A percentile compares a stretch with the other conserved stretches of the same genome.
phyloP scores from a whole-genome alignment of 257 asterid genomes.

The Fraxinus excelsior region DNA sequence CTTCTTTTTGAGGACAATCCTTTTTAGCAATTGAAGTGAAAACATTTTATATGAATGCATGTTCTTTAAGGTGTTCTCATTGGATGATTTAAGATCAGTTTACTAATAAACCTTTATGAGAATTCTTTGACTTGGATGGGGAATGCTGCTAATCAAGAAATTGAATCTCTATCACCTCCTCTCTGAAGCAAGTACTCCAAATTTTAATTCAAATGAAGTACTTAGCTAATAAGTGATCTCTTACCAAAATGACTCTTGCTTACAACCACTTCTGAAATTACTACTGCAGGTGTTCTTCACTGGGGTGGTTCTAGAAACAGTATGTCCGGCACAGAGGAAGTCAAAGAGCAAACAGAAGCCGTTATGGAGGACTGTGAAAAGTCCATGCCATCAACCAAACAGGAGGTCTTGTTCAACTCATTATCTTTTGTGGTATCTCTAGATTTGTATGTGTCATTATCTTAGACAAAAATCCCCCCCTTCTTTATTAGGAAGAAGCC shows the following conservation, averaged over 20 bases:
- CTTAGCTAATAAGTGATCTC: not conserved
- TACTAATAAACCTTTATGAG: not conserved
- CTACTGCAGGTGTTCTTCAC: conserved; percentile 31
- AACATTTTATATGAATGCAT: not conserved
- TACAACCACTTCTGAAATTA: not conserved
- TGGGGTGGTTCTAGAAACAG: conserved; percentile 37
- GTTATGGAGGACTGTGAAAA: conserved; percentile 61
- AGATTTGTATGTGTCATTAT: conserved; percentile 5
- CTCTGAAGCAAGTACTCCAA: not conserved
- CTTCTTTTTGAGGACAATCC: not conserved
- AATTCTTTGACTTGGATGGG: not conserved
- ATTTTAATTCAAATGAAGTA: not conserved
- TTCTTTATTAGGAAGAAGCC: conserved; percentile 59
- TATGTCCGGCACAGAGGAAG: conserved; percentile 83
- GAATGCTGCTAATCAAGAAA: not conserved
- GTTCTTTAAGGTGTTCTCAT: not conserved
- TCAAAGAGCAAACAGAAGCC: conserved; percentile 54
- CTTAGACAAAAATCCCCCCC: not conserved
- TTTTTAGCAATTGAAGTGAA: not conserved
- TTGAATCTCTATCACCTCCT: not conserved
- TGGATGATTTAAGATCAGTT: not conserved
- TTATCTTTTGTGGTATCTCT: conserved; percentile 6
- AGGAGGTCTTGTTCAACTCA: conserved; percentile 60
- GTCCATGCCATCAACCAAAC: conserved; percentile 59
- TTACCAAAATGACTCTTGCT: not conserved